These are phyloP conservation scores for Pseudomicrostroma phylloplanum DNA, from an alignment of 1,284 basidiomycete species.

Conservation along the genomic window DNA sequence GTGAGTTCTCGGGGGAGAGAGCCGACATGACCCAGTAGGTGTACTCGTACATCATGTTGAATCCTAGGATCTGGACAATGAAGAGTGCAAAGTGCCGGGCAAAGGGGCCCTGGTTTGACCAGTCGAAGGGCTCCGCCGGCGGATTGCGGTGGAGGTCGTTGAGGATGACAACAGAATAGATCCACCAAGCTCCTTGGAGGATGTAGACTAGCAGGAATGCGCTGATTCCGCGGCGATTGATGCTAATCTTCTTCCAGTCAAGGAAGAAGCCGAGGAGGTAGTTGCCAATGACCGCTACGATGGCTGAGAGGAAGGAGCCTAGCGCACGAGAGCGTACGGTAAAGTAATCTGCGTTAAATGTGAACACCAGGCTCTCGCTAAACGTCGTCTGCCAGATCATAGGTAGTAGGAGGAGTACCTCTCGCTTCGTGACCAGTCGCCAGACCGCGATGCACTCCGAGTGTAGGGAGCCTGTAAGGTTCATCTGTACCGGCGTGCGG, in stretches of 20 bases:
- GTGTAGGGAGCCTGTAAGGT: slow-evolving; percentile 29
- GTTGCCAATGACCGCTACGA: slow-evolving; percentile 43
- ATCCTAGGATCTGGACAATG: slow-evolving; percentile 42
- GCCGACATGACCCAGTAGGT: slow-evolving; percentile 43
- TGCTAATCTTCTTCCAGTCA: slow-evolving; percentile 33
- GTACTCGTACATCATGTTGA: slow-evolving; percentile 35
- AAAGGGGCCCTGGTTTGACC: neutral
- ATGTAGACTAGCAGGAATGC: slow-evolving; percentile 36
- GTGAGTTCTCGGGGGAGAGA: slow-evolving; percentile 22
- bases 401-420: slow-evolving; percentile 40
- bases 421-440: slow-evolving; percentile 21
- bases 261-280: slow-evolving; percentile 48
- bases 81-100: slow-evolving; percentile 31
- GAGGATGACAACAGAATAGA: slow-evolving; percentile 48
- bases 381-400: slow-evolving; percentile 40
- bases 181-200: slow-evolving; percentile 38
- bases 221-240: slow-evolving; percentile 38
- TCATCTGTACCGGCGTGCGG: slow-evolving; percentile 44
- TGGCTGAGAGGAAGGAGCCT: slow-evolving; percentile 49
- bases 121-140: slow-evolving; percentile 8
- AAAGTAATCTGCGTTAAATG: slow-evolving; percentile 44
- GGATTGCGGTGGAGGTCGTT: slow-evolving; percentile 3
- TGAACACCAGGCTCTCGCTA: slow-evolving; percentile 40
- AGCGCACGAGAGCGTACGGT: slow-evolving; percentile 45
- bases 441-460: slow-evolving; percentile 41